phyloP scores from a whole-genome alignment of 2,329 filamentous ascomycete species.

The Penicillium sclerotigenum region DNA sequence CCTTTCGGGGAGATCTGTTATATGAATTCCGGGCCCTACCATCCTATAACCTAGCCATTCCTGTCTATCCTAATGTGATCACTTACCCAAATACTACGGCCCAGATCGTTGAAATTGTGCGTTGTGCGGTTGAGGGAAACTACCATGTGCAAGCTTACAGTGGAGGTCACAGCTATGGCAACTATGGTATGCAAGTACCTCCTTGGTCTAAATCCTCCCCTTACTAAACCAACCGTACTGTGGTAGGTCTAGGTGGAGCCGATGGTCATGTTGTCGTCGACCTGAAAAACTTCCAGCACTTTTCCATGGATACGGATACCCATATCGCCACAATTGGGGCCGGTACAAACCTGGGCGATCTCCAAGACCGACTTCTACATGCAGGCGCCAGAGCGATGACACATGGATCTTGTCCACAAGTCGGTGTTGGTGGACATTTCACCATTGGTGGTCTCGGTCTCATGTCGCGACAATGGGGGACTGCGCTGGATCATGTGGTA shows the following conservation, averaged over 20 bases:
- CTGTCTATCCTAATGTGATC: conserved; percentile 20
- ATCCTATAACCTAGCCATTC: conserved; percentile 28
- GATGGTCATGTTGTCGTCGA: conserved; percentile 35
- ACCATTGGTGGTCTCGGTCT: conserved; percentile 41
- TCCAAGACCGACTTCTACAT: conserved; percentile 31
- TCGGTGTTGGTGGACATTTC: conserved; percentile 42
- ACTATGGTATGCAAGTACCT: conserved; percentile 38
- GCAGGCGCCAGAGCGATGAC: conserved; percentile 35
- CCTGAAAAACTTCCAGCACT: conserved; percentile 30
- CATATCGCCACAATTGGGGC: conserved; percentile 37
- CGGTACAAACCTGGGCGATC: conserved; percentile 34
- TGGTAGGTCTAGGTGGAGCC: conserved; percentile 33
- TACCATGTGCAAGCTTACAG: conserved; percentile 23
- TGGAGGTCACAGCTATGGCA: conserved; percentile 31
- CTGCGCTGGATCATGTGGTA: conserved; percentile 51
- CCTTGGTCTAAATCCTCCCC: not conserved
- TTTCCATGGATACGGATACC: conserved; percentile 32
- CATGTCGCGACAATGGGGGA: conserved; percentile 50
- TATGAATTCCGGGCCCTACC: conserved; percentile 16
- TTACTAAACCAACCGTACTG: not conserved
- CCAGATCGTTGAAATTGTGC: conserved; percentile 19
- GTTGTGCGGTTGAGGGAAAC: conserved; percentile 14
- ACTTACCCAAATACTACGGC: conserved; percentile 15
- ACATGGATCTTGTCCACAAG: conserved; percentile 40
- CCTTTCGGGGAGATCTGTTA: conserved; percentile 21